Conservation (phyloP, 306 rosid species). For the Quercus alba region DNA sequence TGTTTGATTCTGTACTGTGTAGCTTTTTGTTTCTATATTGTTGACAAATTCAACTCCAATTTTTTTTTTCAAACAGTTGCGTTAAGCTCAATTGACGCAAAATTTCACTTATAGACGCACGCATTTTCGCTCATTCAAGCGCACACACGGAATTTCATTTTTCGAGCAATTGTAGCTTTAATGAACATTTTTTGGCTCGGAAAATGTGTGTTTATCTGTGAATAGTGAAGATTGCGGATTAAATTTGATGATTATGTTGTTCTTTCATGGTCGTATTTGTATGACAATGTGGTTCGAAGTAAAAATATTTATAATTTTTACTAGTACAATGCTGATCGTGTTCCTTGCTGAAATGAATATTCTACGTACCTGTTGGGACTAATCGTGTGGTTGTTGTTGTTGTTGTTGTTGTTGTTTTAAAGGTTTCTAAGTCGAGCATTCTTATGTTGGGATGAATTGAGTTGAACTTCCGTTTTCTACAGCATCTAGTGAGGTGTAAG, state of each 20-base stretch:
- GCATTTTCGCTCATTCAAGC: background rate
- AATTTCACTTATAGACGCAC: background rate
- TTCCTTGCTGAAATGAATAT: too few relatives aligned
- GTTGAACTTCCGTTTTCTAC: conserved; percentile 30
- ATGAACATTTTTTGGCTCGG: background rate
- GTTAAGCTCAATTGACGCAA: background rate
- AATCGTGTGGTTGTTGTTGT: too few relatives aligned
- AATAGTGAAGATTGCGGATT: too few relatives aligned
- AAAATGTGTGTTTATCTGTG: background rate
- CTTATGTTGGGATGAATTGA: conserved; percentile 39
- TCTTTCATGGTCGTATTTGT: background rate
- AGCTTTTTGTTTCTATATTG: background rate
- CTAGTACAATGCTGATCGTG: too few relatives aligned
- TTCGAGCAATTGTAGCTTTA: background rate
- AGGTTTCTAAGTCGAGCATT: background rate
- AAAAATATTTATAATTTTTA: background rate
- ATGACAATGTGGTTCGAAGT: background rate
- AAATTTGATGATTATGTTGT: background rate
- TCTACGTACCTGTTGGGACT: background rate
- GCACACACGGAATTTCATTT: background rate
- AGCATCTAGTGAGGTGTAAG: conserved; percentile 36
- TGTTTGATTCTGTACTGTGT: background rate
- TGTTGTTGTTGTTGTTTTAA: background rate
- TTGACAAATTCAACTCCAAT: background rate
- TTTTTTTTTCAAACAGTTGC: background rate